phyloP scores from a whole-genome alignment of 176 grass and related monocot species.

The Guadua angustifolia region DNA sequence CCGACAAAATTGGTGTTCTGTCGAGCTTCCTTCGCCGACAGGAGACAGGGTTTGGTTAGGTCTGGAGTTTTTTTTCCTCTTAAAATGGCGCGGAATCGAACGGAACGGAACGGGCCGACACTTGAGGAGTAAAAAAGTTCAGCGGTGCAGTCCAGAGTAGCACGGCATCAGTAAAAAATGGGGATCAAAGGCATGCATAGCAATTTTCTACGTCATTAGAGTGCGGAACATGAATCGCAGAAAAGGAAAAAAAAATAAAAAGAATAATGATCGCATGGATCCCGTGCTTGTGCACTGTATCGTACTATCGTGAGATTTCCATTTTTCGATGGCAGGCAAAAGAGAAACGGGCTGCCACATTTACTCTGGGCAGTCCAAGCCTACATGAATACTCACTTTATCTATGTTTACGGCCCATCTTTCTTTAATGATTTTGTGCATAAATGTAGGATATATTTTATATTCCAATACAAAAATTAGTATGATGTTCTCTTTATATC shows the following conservation, averaged over 20 bases:
- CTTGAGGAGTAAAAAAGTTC: not conserved
- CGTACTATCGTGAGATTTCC: fast-evolving
- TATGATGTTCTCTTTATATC: too few relatives aligned
- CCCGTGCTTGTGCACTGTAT: not conserved
- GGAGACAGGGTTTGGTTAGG: not conserved
- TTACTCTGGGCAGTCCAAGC: too few relatives aligned
- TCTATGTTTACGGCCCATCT: too few relatives aligned
- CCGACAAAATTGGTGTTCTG: conserved; percentile 1
- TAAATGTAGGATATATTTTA: too few relatives aligned
- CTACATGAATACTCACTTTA: too few relatives aligned
- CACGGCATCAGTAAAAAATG: not conserved
- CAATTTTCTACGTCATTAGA: not conserved
- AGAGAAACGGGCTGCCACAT: not conserved
- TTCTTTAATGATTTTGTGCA: too few relatives aligned
- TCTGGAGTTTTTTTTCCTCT: not conserved
- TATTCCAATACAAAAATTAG: too few relatives aligned
- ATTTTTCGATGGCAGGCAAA: not conserved
- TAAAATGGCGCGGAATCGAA: not conserved
- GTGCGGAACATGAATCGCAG: too few relatives aligned
- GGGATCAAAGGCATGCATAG: not conserved
- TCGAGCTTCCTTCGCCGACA: not conserved
- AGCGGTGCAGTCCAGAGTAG: not conserved
- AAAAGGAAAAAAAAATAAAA: too few relatives aligned
- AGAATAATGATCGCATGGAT: not conserved
- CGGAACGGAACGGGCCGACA: not conserved